Conservation (phyloP, 192 early-diverging fungal species). For the Chytriomyces sp. region DNA sequence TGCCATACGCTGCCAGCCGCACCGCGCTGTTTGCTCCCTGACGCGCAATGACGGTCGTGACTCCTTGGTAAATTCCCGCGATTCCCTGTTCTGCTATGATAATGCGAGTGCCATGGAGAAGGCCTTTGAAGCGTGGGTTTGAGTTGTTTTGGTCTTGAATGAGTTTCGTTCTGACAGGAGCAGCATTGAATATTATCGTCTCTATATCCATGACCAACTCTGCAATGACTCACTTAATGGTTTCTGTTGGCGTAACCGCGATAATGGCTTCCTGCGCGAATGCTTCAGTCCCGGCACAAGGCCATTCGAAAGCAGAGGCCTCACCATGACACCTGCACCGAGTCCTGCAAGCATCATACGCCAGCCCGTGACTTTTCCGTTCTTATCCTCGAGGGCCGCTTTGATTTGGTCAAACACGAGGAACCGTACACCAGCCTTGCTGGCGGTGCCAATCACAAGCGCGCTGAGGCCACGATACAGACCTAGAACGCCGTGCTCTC, state of each 20-base stretch:
- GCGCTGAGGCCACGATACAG: constrained; percentile 90
- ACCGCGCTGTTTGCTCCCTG: constrained; percentile 97
- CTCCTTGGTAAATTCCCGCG: constrained; percentile 84
- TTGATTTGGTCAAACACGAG: constrained; percentile 88
- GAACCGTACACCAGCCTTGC: constrained; percentile 92
- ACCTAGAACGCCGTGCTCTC: constrained; percentile 69
- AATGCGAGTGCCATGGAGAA: constrained; percentile 70
- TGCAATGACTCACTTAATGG: constrained; percentile 73
- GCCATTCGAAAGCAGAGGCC: constrained; percentile 53
- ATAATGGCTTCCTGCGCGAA: constrained; percentile 66
- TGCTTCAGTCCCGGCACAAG: constrained; percentile 55
- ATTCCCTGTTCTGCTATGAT: constrained; percentile 76
- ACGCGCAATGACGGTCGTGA: constrained; percentile 87
- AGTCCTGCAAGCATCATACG: constrained; percentile 52
- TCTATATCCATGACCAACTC: not conserved
- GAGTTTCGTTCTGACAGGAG: constrained; percentile 74
- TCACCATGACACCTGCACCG: not conserved
- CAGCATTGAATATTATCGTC: not conserved
- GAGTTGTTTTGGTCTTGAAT: constrained; percentile 86
- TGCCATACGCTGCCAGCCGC: constrained; percentile 83
- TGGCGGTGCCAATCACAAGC: constrained; percentile 87
- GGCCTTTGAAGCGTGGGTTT: constrained; percentile 75
- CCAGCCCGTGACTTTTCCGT: constrained; percentile 70
- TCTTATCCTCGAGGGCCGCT: constrained; percentile 62
- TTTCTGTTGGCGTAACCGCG: constrained; percentile 89